These are phyloP conservation scores for Skeletonema menzelii DNA, from an alignment of 108 stramenopile species.

Conservation along the genomic window DNA sequence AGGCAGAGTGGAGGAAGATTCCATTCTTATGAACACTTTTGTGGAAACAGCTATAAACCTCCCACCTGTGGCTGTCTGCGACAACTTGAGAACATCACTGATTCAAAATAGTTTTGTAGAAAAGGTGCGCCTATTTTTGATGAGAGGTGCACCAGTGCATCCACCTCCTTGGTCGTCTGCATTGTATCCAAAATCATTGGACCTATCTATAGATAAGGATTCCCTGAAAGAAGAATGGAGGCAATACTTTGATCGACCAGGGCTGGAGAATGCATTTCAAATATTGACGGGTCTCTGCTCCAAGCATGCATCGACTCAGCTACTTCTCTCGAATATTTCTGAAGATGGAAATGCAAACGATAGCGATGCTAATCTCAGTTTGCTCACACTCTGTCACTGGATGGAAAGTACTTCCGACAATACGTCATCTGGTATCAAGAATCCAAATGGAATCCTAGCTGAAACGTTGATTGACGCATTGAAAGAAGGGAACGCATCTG, in stretches of 20 bases:
- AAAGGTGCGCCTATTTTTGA: conserved; percentile 48
- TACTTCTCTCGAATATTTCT: conserved; percentile 12
- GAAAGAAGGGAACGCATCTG: conserved; percentile 45
- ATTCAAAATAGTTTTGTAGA: conserved; percentile 71
- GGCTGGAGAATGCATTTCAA: conserved; percentile 59
- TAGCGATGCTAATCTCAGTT: not conserved
- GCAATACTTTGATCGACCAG: conserved; percentile 56
- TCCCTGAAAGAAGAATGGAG: conserved; percentile 53
- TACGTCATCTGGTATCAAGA: conserved; percentile 37
- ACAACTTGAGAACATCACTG: conserved; percentile 65
- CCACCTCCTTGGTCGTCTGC: conserved; percentile 84
- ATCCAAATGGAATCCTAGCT: conserved; percentile 70
- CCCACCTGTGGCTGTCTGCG: conserved; percentile 74
- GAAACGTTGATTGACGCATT: conserved; percentile 83
- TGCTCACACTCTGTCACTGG: conserved; percentile 77
- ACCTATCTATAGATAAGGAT: not conserved
- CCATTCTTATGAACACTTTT: conserved; percentile 72
- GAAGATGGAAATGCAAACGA: not conserved
- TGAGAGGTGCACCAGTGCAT: conserved; percentile 53
- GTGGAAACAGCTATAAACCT: conserved; percentile 76
- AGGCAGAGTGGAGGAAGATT: conserved; percentile 21
- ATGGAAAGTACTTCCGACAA: conserved; percentile 85
- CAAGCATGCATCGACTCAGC: conserved; percentile 61
- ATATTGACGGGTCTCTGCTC: conserved; percentile 71
- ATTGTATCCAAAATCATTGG: conserved; percentile 51